Evolutionary conservation across 2,329 filamentous ascomycete genomes (phyloP).

Genomic region (Alternaria sp.): DNA sequence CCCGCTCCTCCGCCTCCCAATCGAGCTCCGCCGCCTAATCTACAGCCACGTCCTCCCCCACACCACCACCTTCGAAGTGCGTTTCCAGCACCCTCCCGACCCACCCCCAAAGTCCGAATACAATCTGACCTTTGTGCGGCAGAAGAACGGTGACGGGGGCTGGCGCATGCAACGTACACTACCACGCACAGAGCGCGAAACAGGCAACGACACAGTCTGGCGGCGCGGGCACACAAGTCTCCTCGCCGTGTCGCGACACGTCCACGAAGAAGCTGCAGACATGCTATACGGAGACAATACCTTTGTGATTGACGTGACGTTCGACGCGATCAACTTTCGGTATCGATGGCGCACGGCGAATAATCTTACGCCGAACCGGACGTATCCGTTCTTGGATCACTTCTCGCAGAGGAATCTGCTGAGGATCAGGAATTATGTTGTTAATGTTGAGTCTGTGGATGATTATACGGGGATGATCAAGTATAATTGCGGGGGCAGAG

Average conservation of each 20-base stretch:
- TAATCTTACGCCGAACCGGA: slow-evolving; percentile 50
- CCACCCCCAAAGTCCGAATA: slow-evolving; percentile 31
- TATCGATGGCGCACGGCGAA: slow-evolving; percentile 54
- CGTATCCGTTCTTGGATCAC: slow-evolving; percentile 51
- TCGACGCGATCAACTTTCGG: slow-evolving; percentile 52
- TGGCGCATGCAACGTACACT: slow-evolving; percentile 41
- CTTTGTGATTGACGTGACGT: slow-evolving; percentile 56
- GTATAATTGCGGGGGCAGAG: slow-evolving; percentile 56
- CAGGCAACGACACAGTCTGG: slow-evolving; percentile 51
- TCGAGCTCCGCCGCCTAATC: slow-evolving; percentile 54
- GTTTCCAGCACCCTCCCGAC: slow-evolving; percentile 22
- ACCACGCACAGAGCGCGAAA: slow-evolving; percentile 32
- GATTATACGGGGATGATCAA: slow-evolving; percentile 60
- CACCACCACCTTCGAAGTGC: slow-evolving; percentile 41
- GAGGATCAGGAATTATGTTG: slow-evolving; percentile 50
- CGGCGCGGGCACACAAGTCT: slow-evolving; percentile 50
- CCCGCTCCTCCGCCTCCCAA: slow-evolving; percentile 47
- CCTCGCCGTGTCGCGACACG: slow-evolving; percentile 49
- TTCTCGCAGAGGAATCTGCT: slow-evolving; percentile 52
- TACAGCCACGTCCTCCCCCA: slow-evolving; percentile 52
- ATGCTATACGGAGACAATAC: slow-evolving; percentile 56
- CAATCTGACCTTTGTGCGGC: slow-evolving; percentile 42
- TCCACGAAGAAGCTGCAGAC: slow-evolving; percentile 55
- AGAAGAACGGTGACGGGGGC: slow-evolving; percentile 24
- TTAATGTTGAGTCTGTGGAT: slow-evolving; percentile 57